These are phyloP conservation scores for Lichtheimia hyalospora DNA, from an alignment of 371 early-diverging fungal genomes.

Conservation along the genomic window DNA sequence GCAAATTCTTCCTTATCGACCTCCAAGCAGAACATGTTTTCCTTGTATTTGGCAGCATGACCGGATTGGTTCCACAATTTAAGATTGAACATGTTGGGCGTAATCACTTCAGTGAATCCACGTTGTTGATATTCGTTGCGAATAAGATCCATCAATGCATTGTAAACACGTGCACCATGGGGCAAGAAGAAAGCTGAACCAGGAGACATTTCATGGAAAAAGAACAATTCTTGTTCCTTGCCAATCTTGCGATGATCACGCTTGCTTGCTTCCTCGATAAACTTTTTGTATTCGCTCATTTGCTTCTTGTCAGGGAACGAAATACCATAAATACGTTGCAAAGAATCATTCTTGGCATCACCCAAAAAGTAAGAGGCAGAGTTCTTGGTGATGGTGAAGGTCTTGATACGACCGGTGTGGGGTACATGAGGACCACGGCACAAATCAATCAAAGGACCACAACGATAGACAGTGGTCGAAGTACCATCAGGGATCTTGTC, in stretches of 20 bases:
- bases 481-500: constrained; percentile 95
- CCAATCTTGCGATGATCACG: constrained; percentile 99
- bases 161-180: constrained; percentile 96
- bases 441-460: constrained; percentile 98
- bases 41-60: constrained; percentile 99
- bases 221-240: constrained; percentile 94
- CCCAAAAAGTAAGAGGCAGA: constrained; percentile 99
- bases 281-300: constrained; percentile 93
- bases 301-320: constrained; percentile 98
- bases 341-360: constrained; percentile 94
- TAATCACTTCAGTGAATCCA: constrained; percentile 93
- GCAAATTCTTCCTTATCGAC: constrained; percentile 90
- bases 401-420: constrained; percentile 93
- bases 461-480: constrained; percentile 96
- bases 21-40: constrained; percentile 98
- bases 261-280: constrained; percentile 95
- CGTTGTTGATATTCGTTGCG: constrained; percentile 74
- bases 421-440: constrained; percentile 99
- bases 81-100: constrained; percentile 96
- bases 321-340: constrained; percentile 99
- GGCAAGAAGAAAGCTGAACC: constrained; percentile 98
- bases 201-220: constrained; percentile 96
- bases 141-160: constrained; percentile 89
- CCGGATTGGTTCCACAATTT: constrained; percentile 98
- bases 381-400: constrained; percentile 95